Percentiles rank a stretch among this genome's conserved stretches.
phyloP scores from a whole-genome alignment of 225 moss, liverwort and hornwort genomes.

The Bryoerythrophyllum caledonicum region DNA sequence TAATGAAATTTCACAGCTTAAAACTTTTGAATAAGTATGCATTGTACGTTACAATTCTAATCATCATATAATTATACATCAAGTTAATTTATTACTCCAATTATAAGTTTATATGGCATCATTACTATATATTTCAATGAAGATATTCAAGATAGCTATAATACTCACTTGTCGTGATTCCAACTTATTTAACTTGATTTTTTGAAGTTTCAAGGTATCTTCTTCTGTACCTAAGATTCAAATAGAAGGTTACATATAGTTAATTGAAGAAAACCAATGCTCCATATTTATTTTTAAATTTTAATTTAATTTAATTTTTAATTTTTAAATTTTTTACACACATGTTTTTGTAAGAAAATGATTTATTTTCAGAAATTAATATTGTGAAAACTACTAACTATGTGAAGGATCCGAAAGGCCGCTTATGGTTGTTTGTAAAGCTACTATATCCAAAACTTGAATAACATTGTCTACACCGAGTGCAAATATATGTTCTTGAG shows the following conservation, averaged over 20 bases:
- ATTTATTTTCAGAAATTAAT: background rate
- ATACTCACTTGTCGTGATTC: conserved; percentile 37
- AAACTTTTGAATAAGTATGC: rapidly evolving
- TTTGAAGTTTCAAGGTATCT: conserved; percentile 22
- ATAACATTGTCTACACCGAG: conserved; percentile 59
- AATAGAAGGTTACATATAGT: too few species aligned
- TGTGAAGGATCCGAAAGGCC: conserved; percentile 15
- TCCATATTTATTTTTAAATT: too few species aligned
- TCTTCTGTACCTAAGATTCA: background rate
- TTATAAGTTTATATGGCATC: rapidly evolving
- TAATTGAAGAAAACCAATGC: rapidly evolving
- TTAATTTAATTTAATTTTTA: too few species aligned
- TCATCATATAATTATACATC: rapidly evolving
- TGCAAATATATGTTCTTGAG: conserved; percentile 77
- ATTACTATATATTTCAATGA: background rate
- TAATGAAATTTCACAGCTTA: background rate
- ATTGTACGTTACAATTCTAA: rapidly evolving
- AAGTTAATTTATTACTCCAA: background rate
- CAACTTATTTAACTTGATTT: conserved; percentile 34
- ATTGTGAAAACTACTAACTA: conserved; percentile 20
- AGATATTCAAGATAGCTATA: rapidly evolving
- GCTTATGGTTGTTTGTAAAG: conserved; percentile 29
- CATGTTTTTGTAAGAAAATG: too few species aligned
- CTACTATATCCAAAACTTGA: conserved; percentile 57
- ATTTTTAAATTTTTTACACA: too few species aligned